Evolutionary conservation across 139 green algal species (phyloP), one percentile per base, ranked within the genome.

Genomic region (Astrephomene gubernaculifera): DNA sequence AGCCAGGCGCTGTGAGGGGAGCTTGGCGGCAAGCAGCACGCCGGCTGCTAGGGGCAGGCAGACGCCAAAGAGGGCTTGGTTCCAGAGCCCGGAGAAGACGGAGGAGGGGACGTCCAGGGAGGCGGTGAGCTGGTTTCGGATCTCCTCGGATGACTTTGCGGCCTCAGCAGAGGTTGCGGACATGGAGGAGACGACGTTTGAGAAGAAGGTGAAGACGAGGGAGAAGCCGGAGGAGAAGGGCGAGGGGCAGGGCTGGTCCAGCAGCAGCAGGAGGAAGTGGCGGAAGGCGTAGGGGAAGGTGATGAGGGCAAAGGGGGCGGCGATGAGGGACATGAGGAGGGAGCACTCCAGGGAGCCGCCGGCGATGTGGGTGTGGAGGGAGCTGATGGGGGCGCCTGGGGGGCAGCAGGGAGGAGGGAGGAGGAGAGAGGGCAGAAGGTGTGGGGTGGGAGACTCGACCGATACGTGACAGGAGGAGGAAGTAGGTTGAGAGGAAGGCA

Each of bases 231-330:
- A 24, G 6, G 43, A 43, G 6, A 43, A 29, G 29, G 14, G 6
- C 4, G 70, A 29, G 6, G 70, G 17, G 27, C 14, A 6, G 2
- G 74, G 54, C 57, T 82, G 74, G 53, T 82, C 74, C 10, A 82
- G 74, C 22, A 82, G 53, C 36, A 82, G 21, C 6, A 82, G 74
- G 8, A 71, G 0, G 54, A 82, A 82, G 36, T 82, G 74, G 25
- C 39, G 54, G 10, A 31, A 82, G 27, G 29, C 29, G 35, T 67
- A 82, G 25, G 74, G 74, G 27, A 82, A 82, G 36, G 74, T 82
- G 54, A 82, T 31, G 4, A 82, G 36, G 0, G 74, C 36, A 0
- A 27, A 36, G 4, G 74, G 74, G 38, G 74, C 57, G 54, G 45
- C 49, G 0, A 82, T 3, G 39, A 57, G 9, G 36, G 25, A 71